phyloP scores from a whole-genome alignment of 2,329 filamentous ascomycete genomes.

The Fusarium liriodendri region DNA sequence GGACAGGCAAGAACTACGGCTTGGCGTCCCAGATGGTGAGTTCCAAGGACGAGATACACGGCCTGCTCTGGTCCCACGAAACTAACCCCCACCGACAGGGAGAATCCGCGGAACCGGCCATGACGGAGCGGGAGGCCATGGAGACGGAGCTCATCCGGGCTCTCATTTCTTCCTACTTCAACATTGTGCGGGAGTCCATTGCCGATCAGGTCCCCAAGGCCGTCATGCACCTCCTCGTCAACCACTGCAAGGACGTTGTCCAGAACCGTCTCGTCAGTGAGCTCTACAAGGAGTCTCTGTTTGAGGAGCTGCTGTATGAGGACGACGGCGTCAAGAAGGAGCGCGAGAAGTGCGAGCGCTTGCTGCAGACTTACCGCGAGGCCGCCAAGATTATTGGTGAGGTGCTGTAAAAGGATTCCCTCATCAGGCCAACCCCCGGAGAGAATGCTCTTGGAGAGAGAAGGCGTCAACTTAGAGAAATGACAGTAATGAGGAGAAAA shows the following conservation, averaged over 20 bases:
- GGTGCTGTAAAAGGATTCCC: conserved; percentile 76
- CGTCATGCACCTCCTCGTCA: conserved; percentile 98
- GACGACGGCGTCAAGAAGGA: conserved; percentile 98
- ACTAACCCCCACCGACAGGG: conserved; percentile 54
- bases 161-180: conserved; percentile 98
- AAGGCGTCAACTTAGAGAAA: conserved; percentile 27
- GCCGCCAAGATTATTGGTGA: conserved; percentile 98
- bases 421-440: conserved; percentile 13
- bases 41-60: conserved; percentile 34
- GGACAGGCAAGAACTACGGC: conserved; percentile 52
- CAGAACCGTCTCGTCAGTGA: conserved; percentile 97
- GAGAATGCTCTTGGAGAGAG: conserved; percentile 10
- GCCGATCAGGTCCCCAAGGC: conserved; percentile 98
- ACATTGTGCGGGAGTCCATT: conserved; percentile 98
- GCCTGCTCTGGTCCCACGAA: conserved; percentile 19
- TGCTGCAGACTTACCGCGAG: conserved; percentile 95
- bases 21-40: conserved; percentile 70
- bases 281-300: conserved; percentile 91
- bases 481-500: conserved; percentile 35
- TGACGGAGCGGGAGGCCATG: conserved; percentile 95
- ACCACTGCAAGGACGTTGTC: conserved; percentile 97
- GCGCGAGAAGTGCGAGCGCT: conserved; percentile 97
- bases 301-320: conserved; percentile 94
- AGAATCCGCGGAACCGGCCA: conserved; percentile 79
- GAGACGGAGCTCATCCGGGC: conserved; percentile 97